Evolutionary conservation across 108 stramenopile species (phyloP).

Genomic region (Seminavis robusta): DNA sequence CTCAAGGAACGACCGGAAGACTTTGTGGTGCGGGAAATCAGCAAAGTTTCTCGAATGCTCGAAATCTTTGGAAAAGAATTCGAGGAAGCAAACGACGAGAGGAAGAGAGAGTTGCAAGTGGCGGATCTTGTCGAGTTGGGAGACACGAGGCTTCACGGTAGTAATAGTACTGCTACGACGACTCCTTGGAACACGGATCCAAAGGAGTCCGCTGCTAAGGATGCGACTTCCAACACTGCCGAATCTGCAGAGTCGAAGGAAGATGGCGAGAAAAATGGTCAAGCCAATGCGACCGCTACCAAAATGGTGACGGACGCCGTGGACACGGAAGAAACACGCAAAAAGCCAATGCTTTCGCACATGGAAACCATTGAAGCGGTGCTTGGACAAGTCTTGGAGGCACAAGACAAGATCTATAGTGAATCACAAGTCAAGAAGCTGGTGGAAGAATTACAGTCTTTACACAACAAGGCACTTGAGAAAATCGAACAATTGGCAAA

Average conservation of each 20-base stretch:
- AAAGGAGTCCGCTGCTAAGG: background rate
- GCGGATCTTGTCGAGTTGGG: slow-evolving; percentile 5
- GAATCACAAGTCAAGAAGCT: background rate
- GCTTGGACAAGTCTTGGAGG: background rate
- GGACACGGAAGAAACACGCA: background rate
- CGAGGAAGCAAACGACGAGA: too few species aligned
- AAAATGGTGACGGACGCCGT: background rate
- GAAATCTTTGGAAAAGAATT: slow-evolving; percentile 1
- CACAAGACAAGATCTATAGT: background rate
- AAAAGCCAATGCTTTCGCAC: background rate
- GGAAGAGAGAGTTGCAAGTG: slow-evolving; percentile 4
- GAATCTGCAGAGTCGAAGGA: background rate
- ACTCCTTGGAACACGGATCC: background rate
- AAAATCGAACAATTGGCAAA: too few species aligned
- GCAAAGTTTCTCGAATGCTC: slow-evolving; percentile 6
- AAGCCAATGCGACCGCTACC: background rate
- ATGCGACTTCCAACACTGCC: background rate
- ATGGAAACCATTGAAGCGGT: background rate
- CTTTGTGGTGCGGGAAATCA: slow-evolving; percentile 81
- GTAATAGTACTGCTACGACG: background rate
- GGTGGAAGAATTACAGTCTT: background rate
- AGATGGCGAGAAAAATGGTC: background rate
- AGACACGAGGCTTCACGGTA: background rate
- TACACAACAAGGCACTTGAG: too few species aligned
- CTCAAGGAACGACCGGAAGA: slow-evolving; percentile 72